Evolutionary conservation across 1,284 basidiomycete species (phyloP).

Genomic region (Trichosporon sp.): DNA sequence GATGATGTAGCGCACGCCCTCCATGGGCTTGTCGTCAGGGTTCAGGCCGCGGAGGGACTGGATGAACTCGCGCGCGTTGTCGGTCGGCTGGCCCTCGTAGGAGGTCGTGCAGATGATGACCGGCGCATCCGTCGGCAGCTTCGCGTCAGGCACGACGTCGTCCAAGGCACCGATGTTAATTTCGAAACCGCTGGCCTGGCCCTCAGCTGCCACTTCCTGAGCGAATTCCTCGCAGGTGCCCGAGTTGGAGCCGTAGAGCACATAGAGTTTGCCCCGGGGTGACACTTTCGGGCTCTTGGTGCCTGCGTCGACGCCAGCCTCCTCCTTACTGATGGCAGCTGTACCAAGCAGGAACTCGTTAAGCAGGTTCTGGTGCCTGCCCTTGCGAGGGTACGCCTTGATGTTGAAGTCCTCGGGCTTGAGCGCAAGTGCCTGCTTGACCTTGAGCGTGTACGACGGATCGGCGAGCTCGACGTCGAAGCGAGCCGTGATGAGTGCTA

Average conservation of each 20-base stretch:
- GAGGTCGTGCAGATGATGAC: conserved; percentile 54
- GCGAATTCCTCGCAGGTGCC: conserved; percentile 55
- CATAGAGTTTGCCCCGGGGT: conserved; percentile 33
- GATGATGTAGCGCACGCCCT: conserved; percentile 50
- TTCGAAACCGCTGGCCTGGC: conserved; percentile 50
- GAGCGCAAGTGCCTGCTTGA: conserved; percentile 53
- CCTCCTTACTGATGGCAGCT: conserved; percentile 23
- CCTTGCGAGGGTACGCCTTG: not conserved
- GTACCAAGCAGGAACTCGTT: conserved; percentile 10
- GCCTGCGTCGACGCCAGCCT: not conserved
- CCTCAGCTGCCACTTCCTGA: conserved; percentile 51
- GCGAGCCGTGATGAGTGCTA: conserved; percentile 50
- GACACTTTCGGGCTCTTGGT: not conserved
- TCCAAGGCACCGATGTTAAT: conserved; percentile 51
- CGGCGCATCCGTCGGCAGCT: conserved; percentile 51
- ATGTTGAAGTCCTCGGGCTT: conserved; percentile 52
- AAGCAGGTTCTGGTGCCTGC: conserved; percentile 1
- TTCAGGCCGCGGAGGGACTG: not conserved
- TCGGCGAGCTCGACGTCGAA: conserved; percentile 52
- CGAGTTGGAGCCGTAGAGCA: conserved; percentile 48
- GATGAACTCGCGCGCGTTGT: conserved; percentile 5
- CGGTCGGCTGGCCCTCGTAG: conserved; percentile 50
- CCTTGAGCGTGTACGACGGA: conserved; percentile 49
- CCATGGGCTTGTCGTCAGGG: conserved; percentile 27
- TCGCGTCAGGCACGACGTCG: conserved; percentile 41